Evolutionary conservation across 768 basidiomycete species (phyloP).

Genomic region (Leucocoprinus leucothites): DNA sequence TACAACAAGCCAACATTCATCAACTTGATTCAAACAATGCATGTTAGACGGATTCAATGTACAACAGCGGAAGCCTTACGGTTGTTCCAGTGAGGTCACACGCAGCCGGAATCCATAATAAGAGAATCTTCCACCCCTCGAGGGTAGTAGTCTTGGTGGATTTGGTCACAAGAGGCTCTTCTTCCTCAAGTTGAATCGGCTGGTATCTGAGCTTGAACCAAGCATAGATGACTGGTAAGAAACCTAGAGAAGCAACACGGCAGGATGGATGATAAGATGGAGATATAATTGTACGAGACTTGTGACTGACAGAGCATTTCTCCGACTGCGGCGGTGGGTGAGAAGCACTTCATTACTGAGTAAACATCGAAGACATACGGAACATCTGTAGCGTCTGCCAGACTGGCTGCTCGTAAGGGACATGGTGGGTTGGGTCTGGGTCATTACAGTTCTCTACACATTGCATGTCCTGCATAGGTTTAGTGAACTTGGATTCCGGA

Average conservation of each 20-base stretch:
- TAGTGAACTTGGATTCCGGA: constrained; percentile 5
- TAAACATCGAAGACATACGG: constrained; percentile 45
- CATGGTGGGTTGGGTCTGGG: constrained; percentile 53
- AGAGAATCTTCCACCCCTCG: constrained; percentile 64
- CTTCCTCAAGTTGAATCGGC: constrained; percentile 54
- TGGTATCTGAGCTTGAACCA: constrained; percentile 44
- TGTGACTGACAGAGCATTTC: constrained; percentile 84
- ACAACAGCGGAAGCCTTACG: constrained; percentile 40
- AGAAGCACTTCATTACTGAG: constrained; percentile 21
- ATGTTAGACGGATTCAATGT: constrained; percentile 26
- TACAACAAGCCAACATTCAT: constrained; percentile 97
- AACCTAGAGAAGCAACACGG: constrained; percentile 49
- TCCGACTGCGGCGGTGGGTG: constrained; percentile 59
- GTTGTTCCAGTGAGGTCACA: constrained; percentile 93
- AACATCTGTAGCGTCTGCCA: constrained; percentile 94
- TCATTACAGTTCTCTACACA: constrained; percentile 91
- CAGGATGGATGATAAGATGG: constrained; percentile 17
- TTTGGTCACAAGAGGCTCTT: constrained; percentile 23
- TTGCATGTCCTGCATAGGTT: constrained; percentile 79
- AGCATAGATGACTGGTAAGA: constrained; percentile 78
- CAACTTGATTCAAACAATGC: constrained; percentile 35
- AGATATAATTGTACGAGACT: background rate
- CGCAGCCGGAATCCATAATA: constrained; percentile 85
- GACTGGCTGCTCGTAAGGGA: constrained; percentile 92
- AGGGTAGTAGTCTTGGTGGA: constrained; percentile 37